Conservation (phyloP, 192 early-diverging fungal genomes). For the Rhizoclosmatium sp. region DNA sequence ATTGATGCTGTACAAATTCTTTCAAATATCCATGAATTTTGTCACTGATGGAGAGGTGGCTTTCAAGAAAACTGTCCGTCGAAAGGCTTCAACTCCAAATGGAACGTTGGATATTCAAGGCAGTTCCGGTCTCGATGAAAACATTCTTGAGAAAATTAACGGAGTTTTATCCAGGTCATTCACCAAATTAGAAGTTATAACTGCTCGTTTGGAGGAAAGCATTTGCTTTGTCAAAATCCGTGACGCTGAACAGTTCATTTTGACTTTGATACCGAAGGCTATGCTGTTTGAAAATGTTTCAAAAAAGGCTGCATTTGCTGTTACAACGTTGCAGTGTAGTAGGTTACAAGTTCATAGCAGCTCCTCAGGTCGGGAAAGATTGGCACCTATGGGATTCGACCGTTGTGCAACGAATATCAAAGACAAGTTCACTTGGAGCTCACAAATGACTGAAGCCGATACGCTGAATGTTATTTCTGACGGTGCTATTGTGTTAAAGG, state of each 20-base stretch:
- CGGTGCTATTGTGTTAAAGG: slow-evolving; percentile 9
- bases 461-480: background rate
- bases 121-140: background rate
- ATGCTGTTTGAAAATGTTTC: background rate
- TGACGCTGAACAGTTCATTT: slow-evolving; percentile 40
- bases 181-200: slow-evolving; percentile 6
- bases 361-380: slow-evolving; percentile 24
- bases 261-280: slow-evolving; percentile 44
- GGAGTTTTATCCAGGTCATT: background rate
- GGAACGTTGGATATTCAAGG: background rate
- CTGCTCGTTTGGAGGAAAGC: slow-evolving; percentile 13
- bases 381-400: slow-evolving; percentile 18
- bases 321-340: slow-evolving; percentile 43
- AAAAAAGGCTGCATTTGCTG: slow-evolving; percentile 6
- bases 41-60: slow-evolving; percentile 47
- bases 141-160: slow-evolving; percentile 41
- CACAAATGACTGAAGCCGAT: background rate
- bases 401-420: background rate
- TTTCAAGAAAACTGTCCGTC: background rate
- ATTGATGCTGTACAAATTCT: slow-evolving; percentile 39
- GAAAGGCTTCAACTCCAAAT: background rate
- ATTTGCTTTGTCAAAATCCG: slow-evolving; percentile 54
- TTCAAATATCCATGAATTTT: slow-evolving; percentile 37
- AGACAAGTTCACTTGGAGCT: background rate
- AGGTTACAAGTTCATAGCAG: slow-evolving; percentile 26